Conservation (phyloP, 2,329 filamentous ascomycete genomes). For the Aspergillus versicolor region DNA sequence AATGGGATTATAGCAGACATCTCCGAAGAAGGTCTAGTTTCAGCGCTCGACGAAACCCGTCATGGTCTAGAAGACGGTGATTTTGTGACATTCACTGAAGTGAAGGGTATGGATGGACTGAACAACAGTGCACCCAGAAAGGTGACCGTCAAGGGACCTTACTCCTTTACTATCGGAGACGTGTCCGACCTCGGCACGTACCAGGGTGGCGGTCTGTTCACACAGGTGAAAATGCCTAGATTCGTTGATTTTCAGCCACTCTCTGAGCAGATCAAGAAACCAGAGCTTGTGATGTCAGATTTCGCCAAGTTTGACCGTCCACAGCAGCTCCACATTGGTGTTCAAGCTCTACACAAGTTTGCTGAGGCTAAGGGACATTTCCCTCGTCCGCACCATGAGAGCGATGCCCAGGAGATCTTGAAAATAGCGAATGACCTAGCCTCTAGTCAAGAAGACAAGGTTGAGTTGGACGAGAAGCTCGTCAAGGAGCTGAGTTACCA, state of each 20-base stretch:
- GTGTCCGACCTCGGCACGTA: slow-evolving; percentile 85
- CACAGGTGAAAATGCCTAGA: slow-evolving; percentile 98
- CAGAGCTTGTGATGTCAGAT: slow-evolving; percentile 87
- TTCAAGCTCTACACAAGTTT: slow-evolving; percentile 90
- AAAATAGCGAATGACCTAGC: slow-evolving; percentile 74
- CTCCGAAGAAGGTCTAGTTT: slow-evolving; percentile 85
- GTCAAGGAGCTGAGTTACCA: slow-evolving; percentile 93
- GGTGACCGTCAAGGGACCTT: slow-evolving; percentile 90
- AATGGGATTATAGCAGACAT: slow-evolving; percentile 89
- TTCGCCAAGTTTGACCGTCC: slow-evolving; percentile 98
- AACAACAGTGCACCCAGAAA: slow-evolving; percentile 84
- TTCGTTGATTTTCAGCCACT: slow-evolving; percentile 84
- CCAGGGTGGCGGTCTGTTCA: slow-evolving; percentile 81
- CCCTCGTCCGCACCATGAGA: slow-evolving; percentile 79
- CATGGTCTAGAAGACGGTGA: slow-evolving; percentile 96
- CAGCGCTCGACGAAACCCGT: slow-evolving; percentile 87
- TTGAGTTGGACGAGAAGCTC: slow-evolving; percentile 88
- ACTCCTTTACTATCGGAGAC: slow-evolving; percentile 96
- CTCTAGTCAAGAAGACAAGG: slow-evolving; percentile 63
- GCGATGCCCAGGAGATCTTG: slow-evolving; percentile 76
- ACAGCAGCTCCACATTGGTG: slow-evolving; percentile 83
- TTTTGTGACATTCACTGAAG: slow-evolving; percentile 89
- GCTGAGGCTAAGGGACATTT: slow-evolving; percentile 71
- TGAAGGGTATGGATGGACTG: slow-evolving; percentile 86
- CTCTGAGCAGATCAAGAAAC: slow-evolving; percentile 74